These are phyloP conservation scores for Chalciporus piperatoides DNA, from an alignment of 1,284 basidiomycete genomes.

Conservation along the genomic window DNA sequence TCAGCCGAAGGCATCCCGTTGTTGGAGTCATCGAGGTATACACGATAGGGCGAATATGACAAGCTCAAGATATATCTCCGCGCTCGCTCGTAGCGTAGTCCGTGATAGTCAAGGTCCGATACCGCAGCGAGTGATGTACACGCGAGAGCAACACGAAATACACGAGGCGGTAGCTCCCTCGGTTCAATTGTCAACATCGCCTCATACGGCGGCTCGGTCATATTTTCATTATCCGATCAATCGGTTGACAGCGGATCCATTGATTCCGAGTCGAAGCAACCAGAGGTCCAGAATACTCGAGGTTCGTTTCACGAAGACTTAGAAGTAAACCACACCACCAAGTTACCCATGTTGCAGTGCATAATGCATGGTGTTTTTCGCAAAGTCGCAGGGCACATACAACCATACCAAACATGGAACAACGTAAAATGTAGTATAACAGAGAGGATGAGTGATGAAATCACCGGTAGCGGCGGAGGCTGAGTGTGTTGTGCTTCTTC, in stretches of 20 bases:
- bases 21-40: slow-evolving; percentile 2
- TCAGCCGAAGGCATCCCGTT: slow-evolving; percentile 19
- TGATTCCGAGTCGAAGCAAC: too few species aligned
- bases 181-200: too few species aligned
- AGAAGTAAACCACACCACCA: background rate
- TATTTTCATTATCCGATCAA: too few species aligned
- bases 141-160: slow-evolving; percentile 21
- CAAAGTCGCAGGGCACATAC: slow-evolving; percentile 14
- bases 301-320: background rate
- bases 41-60: background rate
- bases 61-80: background rate
- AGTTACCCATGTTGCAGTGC: background rate
- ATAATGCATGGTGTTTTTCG: slow-evolving; percentile 10
- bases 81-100: background rate
- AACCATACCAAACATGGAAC: slow-evolving; percentile 21
- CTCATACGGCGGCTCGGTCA: too few species aligned
- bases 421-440: slow-evolving; percentile 12
- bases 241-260: too few species aligned
- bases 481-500: slow-evolving; percentile 98
- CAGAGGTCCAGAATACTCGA: background rate
- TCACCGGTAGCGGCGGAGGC: slow-evolving; percentile 97
- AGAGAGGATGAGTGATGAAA: slow-evolving; percentile 16
- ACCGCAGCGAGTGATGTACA: slow-evolving; percentile 20
- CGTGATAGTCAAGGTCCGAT: background rate
- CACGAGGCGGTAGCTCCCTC: too few species aligned